A percentile compares a stretch with the other conserved stretches of the same genome.
Evolutionary conservation across 2,329 filamentous ascomycete genomes (phyloP).

Genomic region (Juglanconis sp.): DNA sequence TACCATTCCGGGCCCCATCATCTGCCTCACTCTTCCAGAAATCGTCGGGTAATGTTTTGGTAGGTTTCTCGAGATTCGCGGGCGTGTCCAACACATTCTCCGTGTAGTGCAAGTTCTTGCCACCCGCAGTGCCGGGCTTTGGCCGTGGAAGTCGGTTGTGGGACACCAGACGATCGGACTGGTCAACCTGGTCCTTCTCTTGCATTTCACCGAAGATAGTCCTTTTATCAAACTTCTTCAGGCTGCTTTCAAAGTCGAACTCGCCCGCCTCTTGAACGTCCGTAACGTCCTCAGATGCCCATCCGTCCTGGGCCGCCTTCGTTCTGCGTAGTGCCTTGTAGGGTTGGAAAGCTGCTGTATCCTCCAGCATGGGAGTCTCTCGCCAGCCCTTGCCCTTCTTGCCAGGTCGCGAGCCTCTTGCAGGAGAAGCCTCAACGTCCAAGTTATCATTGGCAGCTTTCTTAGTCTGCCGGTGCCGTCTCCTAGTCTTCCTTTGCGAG

Average conservation of each 20-base stretch:
- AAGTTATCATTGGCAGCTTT: slow-evolving; percentile 28
- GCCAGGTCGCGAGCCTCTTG: slow-evolving; percentile 18
- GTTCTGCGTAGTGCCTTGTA: slow-evolving; percentile 59
- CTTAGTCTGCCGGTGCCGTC: slow-evolving; percentile 27
- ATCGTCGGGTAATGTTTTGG: slow-evolving; percentile 37
- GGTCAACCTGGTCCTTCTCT: slow-evolving; percentile 83
- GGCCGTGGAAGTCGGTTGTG: slow-evolving; percentile 66
- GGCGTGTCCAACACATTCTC: slow-evolving; percentile 82
- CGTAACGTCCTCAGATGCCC: slow-evolving; percentile 94
- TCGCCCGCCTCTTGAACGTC: slow-evolving; percentile 92
- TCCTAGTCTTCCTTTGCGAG: slow-evolving; percentile 27
- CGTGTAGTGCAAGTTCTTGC: slow-evolving; percentile 86
- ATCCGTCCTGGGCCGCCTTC: slow-evolving; percentile 64
- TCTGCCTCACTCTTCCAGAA: slow-evolving; percentile 76
- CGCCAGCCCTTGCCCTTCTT: slow-evolving; percentile 54
- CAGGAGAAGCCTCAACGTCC: slow-evolving; percentile 24
- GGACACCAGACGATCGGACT: slow-evolving; percentile 83
- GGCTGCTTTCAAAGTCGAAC: slow-evolving; percentile 85
- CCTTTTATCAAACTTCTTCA: slow-evolving; percentile 93
- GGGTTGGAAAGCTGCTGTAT: slow-evolving; percentile 60
- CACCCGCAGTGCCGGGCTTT: slow-evolving; percentile 69
- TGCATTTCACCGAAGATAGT: slow-evolving; percentile 89
- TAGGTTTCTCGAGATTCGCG: slow-evolving; percentile 31
- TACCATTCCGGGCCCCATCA: slow-evolving; percentile 47
- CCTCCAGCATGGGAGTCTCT: slow-evolving; percentile 58